These are phyloP conservation scores for Fusarium bactridioides DNA, from an alignment of 2,329 filamentous ascomycete species.

Conservation along the genomic window DNA sequence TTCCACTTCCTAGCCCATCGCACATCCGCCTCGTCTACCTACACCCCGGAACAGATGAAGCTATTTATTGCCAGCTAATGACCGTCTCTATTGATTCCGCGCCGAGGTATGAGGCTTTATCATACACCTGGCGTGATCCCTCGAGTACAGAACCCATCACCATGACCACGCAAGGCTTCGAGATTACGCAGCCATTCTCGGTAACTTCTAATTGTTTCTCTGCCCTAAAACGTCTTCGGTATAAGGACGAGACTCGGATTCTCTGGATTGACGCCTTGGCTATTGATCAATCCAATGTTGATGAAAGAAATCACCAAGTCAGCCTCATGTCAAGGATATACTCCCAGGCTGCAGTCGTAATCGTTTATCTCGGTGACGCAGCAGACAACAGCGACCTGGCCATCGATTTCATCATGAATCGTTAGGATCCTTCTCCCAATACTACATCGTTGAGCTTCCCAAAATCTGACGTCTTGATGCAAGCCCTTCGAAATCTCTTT, in stretches of 20 bases:
- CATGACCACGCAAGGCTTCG: neutral
- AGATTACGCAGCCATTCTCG: accelerated
- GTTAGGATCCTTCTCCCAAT: neutral
- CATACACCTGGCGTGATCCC: neutral
- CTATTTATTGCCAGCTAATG: neutral
- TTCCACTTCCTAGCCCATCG: neutral
- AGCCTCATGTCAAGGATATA: neutral
- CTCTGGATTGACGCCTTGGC: neutral
- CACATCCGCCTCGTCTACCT: neutral
- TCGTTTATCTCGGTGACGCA: neutral
- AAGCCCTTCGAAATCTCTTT: neutral
- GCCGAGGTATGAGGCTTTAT: neutral
- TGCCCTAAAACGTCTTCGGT: neutral
- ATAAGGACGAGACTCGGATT: neutral
- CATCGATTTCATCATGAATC: neutral
- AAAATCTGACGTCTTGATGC: neutral
- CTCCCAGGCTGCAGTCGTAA: neutral
- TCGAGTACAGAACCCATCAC: neutral
- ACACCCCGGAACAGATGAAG: accelerated
- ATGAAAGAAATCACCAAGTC: neutral
- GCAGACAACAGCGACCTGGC: neutral
- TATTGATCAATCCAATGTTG: neutral
- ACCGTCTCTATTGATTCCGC: neutral
- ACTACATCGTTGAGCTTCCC: accelerated
- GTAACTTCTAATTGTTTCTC: neutral